Percentiles rank a stretch among this genome's conserved stretches.
Evolutionary conservation across 1,284 basidiomycete genomes (phyloP).

Genomic region (Moesziomyces aphidis): DNA sequence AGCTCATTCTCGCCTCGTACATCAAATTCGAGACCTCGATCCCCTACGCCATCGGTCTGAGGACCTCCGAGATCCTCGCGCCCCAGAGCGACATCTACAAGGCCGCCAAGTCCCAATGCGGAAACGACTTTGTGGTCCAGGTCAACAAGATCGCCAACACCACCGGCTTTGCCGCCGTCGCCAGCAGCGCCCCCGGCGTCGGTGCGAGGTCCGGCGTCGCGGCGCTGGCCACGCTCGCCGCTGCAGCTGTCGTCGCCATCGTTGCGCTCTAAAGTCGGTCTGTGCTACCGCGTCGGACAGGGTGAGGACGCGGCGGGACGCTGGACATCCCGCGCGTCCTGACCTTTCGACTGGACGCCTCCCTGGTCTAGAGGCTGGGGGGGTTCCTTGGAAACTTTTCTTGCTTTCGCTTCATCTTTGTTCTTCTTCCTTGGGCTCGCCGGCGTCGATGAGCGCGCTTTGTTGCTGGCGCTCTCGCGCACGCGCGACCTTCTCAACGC

Average conservation of each 20-base stretch:
- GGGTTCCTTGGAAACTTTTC: not conserved
- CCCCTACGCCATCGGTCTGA: conserved; percentile 60
- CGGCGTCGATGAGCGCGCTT: not conserved
- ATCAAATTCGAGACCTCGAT: conserved; percentile 62
- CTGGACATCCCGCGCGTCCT: too few species aligned
- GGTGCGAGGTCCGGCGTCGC: conserved; percentile 10
- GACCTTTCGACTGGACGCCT: not conserved
- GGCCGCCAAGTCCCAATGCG: conserved; percentile 47
- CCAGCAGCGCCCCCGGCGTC: conserved; percentile 6
- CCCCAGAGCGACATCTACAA: conserved; percentile 59
- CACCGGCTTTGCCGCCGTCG: conserved; percentile 49
- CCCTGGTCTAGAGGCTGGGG: too few species aligned
- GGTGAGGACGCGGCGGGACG: too few species aligned
- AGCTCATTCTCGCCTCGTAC: conserved; percentile 56
- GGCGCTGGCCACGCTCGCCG: conserved; percentile 7
- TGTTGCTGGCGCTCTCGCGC: not conserved
- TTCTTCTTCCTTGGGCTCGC: too few species aligned
- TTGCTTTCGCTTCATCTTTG: too few species aligned
- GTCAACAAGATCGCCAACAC: conserved; percentile 57
- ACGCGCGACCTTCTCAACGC: not conserved
- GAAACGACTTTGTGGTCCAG: conserved; percentile 33
- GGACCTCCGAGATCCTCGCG: conserved; percentile 44
- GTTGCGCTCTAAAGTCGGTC: conserved; percentile 13
- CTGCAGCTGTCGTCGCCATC: conserved; percentile 20
- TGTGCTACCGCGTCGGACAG: too few species aligned